These are phyloP conservation scores for Cyberlindnera meyerae DNA, from an alignment of 805 yeast species.

Conservation along the genomic window DNA sequence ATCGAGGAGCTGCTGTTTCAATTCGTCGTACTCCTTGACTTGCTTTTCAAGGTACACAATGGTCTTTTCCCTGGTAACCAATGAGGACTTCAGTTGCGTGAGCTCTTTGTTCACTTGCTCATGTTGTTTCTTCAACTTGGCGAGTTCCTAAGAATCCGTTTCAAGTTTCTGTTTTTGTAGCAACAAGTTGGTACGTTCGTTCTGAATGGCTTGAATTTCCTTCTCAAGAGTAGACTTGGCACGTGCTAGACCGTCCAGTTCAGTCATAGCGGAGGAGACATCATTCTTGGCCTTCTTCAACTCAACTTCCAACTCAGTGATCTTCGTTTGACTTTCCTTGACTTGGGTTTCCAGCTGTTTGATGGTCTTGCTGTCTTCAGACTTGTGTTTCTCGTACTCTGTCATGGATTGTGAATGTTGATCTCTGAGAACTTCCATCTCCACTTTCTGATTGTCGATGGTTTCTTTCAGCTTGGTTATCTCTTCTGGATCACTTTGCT, in stretches of 20 bases:
- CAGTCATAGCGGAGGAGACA: constrained; percentile 6
- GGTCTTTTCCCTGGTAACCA: constrained; percentile 34
- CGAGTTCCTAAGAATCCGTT: constrained; percentile 14
- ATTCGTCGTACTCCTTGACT: constrained; percentile 32
- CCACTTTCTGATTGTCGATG: constrained; percentile 21
- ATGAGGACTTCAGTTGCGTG: constrained; percentile 8
- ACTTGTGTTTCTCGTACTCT: constrained; percentile 21
- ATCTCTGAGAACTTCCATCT: constrained; percentile 27
- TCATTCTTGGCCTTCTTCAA: constrained; percentile 3
- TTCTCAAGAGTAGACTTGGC: constrained; percentile 17
- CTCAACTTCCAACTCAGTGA: constrained; percentile 6
- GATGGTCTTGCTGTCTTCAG: constrained; percentile 11
- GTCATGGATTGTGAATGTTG: constrained; percentile 33
- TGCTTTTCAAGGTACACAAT: constrained; percentile 36
- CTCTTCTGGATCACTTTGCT: background rate
- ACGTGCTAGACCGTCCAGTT: constrained; percentile 12
- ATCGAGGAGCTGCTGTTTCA: constrained; percentile 22
- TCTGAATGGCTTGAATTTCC: constrained; percentile 18
- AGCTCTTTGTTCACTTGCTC: constrained; percentile 22
- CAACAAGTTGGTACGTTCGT: constrained; percentile 18
- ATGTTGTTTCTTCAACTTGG: constrained; percentile 21
- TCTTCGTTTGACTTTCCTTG: constrained; percentile 4
- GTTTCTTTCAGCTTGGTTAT: constrained; percentile 9
- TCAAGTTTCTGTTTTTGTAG: constrained; percentile 21
- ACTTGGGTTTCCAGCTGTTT: constrained; percentile 9